Evolutionary conservation across 2,329 filamentous ascomycete species (phyloP).

Genomic region (Exophiala xenobiotica): DNA sequence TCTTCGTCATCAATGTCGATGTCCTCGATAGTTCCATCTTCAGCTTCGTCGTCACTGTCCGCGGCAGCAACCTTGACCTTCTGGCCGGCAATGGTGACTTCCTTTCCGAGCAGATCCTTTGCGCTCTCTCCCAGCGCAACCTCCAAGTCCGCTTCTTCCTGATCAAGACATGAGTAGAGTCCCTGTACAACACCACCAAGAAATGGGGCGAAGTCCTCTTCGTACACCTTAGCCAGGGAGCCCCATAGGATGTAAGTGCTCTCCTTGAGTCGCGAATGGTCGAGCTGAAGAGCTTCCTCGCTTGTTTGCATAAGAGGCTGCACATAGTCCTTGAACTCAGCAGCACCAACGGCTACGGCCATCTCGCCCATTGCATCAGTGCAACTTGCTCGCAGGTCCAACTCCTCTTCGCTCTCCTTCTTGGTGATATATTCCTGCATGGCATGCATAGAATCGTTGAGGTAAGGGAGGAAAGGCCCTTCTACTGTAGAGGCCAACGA

Average conservation of each 20-base stretch:
- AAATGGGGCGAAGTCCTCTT: constrained; percentile 57
- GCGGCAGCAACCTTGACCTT: constrained; percentile 76
- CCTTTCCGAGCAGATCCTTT: constrained; percentile 70
- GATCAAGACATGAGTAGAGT: constrained; percentile 79
- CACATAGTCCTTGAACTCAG: constrained; percentile 88
- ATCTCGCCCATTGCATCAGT: constrained; percentile 94
- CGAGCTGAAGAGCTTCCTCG: constrained; percentile 84
- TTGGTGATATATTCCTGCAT: constrained; percentile 79
- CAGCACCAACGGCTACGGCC: constrained; percentile 78
- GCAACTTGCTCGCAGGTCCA: constrained; percentile 84
- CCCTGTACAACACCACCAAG: constrained; percentile 48
- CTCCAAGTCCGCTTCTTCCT: constrained; percentile 81
- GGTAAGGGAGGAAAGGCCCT: constrained; percentile 83
- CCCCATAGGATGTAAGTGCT: constrained; percentile 98
- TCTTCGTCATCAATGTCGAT: constrained; percentile 68
- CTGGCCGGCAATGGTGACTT: constrained; percentile 76
- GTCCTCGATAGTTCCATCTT: constrained; percentile 56
- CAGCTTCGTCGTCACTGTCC: constrained; percentile 56
- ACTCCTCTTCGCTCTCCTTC: constrained; percentile 85
- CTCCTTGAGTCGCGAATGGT: constrained; percentile 87
- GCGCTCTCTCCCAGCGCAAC: constrained; percentile 73
- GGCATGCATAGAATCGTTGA: constrained; percentile 85
- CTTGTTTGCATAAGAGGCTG: constrained; percentile 86
- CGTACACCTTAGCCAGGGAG: constrained; percentile 89
- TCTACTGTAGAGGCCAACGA: constrained; percentile 85